Conservation (phyloP, 2,329 filamentous ascomycete genomes). For the Ophiostoma novo-ulmi region DNA sequence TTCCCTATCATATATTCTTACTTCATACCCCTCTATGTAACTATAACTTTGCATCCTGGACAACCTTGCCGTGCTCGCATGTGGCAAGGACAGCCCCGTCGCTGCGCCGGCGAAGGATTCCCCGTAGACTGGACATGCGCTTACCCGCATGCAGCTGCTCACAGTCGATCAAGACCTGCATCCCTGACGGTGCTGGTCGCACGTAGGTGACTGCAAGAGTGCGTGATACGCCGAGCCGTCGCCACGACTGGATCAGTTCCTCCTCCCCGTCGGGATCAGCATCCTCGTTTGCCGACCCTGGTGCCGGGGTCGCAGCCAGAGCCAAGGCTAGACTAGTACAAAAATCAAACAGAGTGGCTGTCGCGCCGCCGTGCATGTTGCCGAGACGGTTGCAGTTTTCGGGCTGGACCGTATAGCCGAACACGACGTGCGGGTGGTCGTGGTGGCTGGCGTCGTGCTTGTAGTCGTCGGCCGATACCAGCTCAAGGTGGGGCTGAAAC, state of each 20-base stretch:
- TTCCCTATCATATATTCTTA: not conserved
- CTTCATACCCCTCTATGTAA: not conserved
- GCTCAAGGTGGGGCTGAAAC: conserved; percentile 40
- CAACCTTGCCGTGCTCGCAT: conserved; percentile 60
- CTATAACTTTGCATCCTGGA: conserved; percentile 11
- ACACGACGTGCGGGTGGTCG: conserved; percentile 25
- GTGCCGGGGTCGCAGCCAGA: conserved; percentile 51
- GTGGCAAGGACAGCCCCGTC: conserved; percentile 51
- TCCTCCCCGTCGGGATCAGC: not conserved
- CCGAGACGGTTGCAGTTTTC: conserved; percentile 49
- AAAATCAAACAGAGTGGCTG: conserved; percentile 63
- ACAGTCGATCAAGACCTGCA: conserved; percentile 49
- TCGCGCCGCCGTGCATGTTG: conserved; percentile 59
- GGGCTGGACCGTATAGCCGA: conserved; percentile 46
- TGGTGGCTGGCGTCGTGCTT: conserved; percentile 11
- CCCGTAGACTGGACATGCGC: conserved; percentile 49
- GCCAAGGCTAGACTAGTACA: conserved; percentile 56
- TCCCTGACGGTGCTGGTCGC: conserved; percentile 52
- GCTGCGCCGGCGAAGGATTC: conserved; percentile 49
- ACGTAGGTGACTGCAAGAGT: conserved; percentile 64
- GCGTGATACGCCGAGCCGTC: conserved; percentile 57
- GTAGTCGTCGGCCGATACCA: conserved; percentile 36
- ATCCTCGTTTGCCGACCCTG: conserved; percentile 30
- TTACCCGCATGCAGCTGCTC: conserved; percentile 55
- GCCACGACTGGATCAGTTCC: conserved; percentile 39